Conservation (phyloP, 1,284 basidiomycete species). For the Austroboletus rostrupii region DNA sequence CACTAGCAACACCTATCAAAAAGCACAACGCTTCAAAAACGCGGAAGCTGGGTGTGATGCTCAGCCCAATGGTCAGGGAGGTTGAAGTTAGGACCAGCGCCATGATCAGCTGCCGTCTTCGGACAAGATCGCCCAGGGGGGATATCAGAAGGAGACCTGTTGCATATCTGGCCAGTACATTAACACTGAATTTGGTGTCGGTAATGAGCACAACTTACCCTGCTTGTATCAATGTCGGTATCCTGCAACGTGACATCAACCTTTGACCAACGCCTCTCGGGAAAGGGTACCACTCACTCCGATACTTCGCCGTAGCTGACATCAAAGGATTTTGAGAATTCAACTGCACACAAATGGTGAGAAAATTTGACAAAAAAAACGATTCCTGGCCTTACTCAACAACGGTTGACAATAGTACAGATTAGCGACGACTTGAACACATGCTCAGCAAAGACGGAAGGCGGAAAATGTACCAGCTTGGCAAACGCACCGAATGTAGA, state of each 20-base stretch:
- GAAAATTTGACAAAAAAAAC: not conserved
- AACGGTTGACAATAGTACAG: conserved; percentile 74
- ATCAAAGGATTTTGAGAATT: conserved; percentile 50
- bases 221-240: conserved; percentile 48
- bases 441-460: conserved; percentile 2
- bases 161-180: conserved; percentile 41
- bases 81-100: conserved; percentile 44
- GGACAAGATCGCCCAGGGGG: conserved; percentile 65
- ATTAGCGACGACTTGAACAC: conserved; percentile 49
- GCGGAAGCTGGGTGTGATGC: conserved; percentile 43
- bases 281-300: conserved; percentile 33
- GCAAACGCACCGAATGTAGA: conserved; percentile 43
- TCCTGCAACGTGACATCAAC: conserved; percentile 25
- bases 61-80: conserved; percentile 52
- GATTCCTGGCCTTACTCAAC: conserved; percentile 43
- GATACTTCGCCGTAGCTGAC: conserved; percentile 59
- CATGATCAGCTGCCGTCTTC: conserved; percentile 53
- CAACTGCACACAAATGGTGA: conserved; percentile 36
- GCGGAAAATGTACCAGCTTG: conserved; percentile 32
- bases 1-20: conserved; percentile 52
- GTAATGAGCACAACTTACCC: conserved; percentile 32
- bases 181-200: not conserved
- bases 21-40: conserved; percentile 57
- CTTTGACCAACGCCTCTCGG: not conserved
- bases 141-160: conserved; percentile 58